Conservation (phyloP, 371 early-diverging fungal species). For the Fennellomyces sp. region DNA sequence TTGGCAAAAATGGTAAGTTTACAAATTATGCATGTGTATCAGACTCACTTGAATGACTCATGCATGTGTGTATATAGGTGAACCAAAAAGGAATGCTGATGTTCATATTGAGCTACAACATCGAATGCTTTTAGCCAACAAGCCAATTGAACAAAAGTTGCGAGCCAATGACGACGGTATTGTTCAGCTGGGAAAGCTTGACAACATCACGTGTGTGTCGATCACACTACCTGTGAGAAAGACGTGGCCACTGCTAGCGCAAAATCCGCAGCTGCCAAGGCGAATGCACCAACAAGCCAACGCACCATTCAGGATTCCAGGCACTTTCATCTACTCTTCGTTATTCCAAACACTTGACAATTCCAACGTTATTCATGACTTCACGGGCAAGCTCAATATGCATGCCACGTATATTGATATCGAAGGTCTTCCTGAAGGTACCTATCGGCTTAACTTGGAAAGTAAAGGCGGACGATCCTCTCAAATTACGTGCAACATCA, state of each 20-base stretch:
- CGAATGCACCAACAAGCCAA: slow-evolving; percentile 31
- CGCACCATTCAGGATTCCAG: slow-evolving; percentile 29
- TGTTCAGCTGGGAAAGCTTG: slow-evolving; percentile 41
- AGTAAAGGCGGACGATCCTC: not conserved
- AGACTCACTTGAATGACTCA: not conserved
- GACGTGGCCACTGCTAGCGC: not conserved
- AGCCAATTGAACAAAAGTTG: slow-evolving; percentile 19
- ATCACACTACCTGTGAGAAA: slow-evolving; percentile 3
- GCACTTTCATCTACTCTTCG: slow-evolving; percentile 15
- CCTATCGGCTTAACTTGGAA: slow-evolving; percentile 20
- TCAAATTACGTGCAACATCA: slow-evolving; percentile 3
- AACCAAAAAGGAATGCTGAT: slow-evolving; percentile 29
- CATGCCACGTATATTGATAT: slow-evolving; percentile 16
- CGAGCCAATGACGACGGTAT: slow-evolving; percentile 49
- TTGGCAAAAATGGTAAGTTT: slow-evolving; percentile 56
- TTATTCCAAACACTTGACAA: slow-evolving; percentile 14
- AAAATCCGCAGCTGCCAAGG: slow-evolving; percentile 8
- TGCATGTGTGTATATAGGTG: slow-evolving; percentile 26
- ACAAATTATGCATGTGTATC: no score
- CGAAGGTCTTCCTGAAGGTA: slow-evolving; percentile 29
- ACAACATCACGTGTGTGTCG: slow-evolving; percentile 17
- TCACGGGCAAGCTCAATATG: slow-evolving; percentile 2
- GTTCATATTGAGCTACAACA: slow-evolving; percentile 38
- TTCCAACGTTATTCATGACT: slow-evolving; percentile 14
- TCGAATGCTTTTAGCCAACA: slow-evolving; percentile 3